Base-by-base conservation (phyloP, 352 stramenopile species). In the Thalassiosira ordinaria region DNA sequence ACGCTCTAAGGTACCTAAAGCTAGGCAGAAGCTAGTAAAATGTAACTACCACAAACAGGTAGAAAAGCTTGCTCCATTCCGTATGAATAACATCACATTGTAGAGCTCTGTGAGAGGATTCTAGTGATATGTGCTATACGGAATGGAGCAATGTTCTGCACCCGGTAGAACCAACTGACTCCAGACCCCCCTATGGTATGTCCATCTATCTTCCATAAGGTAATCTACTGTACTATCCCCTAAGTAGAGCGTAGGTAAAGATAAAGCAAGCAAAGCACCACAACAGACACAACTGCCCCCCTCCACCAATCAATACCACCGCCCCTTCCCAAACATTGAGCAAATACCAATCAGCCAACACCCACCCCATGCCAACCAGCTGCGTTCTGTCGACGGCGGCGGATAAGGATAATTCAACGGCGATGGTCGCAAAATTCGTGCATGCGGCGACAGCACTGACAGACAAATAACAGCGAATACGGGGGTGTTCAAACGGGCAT, bases 11-110 rank as follows among this genome's bases (percentile, higher is more conserved):
- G n/a, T n/a, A n/a, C n/a, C n/a, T n/a, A n/a, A n/a, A n/a, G n/a
- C n/a, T n/a, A n/a, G n/a, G n/a, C n/a, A n/a, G 37, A 46, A 46
- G 37, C 37, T 46, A 46, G 37, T 46, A 46, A 46, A 46, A 46
- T 46, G 37, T 46, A 46, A 46, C 7, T 46, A 46, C 37, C 7
- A 46, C 7, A 7, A 14, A 14, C 7, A 46, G 37, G 14, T 14
- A 7, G 14, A 46, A 14, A 46, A 46, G 7, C 7, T 14, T 46
- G 37, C 7, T 14, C 37, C 37, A 14, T 7, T 14, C 14, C 7
- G 37, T 7, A 46, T 46, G 37, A 14, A 14, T 7, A 14, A 46
- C 37, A 46, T 46, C 37, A 46, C 14, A 7, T 46, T 46, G 37
- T 46, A 46, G 37, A 46, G 37, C 7, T 14, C 14, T 7, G 7